Conservation (phyloP, 805 yeast species). For the Kodamaea kaohsiungensis region DNA sequence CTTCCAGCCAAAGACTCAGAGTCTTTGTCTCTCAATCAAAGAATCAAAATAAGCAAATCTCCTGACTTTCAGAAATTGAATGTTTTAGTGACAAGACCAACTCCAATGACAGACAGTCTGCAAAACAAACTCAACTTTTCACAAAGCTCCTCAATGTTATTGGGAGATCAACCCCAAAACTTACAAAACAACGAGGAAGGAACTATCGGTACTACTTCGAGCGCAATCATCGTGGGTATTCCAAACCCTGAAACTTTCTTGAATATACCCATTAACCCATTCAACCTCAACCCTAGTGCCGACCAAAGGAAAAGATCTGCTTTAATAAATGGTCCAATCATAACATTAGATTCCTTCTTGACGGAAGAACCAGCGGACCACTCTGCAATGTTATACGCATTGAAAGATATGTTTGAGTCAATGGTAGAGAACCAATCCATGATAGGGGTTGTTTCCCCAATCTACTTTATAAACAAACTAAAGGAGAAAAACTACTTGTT, state of each 20-base stretch:
- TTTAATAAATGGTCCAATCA: slow-evolving; percentile 73
- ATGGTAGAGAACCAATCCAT: slow-evolving; percentile 69
- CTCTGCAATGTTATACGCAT: slow-evolving; percentile 48
- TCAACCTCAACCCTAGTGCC: slow-evolving; percentile 45
- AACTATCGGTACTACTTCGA: slow-evolving; percentile 28
- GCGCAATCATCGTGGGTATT: slow-evolving; percentile 41
- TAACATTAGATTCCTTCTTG: slow-evolving; percentile 74
- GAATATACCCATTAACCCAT: slow-evolving; percentile 37
- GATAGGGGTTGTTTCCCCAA: slow-evolving; percentile 86
- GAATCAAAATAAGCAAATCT: slow-evolving; percentile 27
- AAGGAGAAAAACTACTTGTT: slow-evolving; percentile 84
- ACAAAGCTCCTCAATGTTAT: slow-evolving; percentile 36
- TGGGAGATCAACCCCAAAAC: slow-evolving; percentile 22
- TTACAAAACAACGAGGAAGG: slow-evolving; percentile 18
- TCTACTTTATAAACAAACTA: slow-evolving; percentile 67
- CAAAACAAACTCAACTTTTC: slow-evolving; percentile 28
- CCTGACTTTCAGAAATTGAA: slow-evolving; percentile 32
- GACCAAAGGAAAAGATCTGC: slow-evolving; percentile 83
- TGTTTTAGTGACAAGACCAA: slow-evolving; percentile 40
- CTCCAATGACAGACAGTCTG: slow-evolving; percentile 17
- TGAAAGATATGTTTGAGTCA: slow-evolving; percentile 84
- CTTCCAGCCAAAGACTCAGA: slow-evolving; percentile 34
- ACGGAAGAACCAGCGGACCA: slow-evolving; percentile 35
- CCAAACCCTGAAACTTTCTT: slow-evolving; percentile 41
- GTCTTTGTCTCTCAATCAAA: slow-evolving; percentile 35